Conservation (phyloP, 352 stramenopile species). For the Phytophthora melonis region DNA sequence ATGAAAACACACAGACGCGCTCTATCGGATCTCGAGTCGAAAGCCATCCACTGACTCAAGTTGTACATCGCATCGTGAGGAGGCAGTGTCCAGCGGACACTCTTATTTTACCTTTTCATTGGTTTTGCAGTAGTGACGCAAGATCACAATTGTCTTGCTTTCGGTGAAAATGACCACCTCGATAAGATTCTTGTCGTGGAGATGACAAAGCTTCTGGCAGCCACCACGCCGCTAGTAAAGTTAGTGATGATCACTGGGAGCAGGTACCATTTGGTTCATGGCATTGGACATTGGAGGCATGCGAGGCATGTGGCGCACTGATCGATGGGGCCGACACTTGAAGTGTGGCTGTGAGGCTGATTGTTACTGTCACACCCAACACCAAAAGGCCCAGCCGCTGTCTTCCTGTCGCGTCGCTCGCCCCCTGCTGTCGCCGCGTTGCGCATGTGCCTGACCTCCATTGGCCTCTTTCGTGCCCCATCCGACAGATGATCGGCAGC, state of each 20-base stretch:
- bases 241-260: too few species aligned
- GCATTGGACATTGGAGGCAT: too few species aligned
- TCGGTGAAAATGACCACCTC: not conserved
- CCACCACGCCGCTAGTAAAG: too few species aligned
- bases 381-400: constrained; percentile 6
- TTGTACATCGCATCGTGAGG: too few species aligned
- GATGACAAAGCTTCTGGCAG: too few species aligned
- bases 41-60: too few species aligned
- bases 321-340: not conserved
- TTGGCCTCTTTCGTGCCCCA: not conserved
- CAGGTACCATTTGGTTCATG: too few species aligned
- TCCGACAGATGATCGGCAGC: constrained; percentile 14
- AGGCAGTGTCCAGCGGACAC: not conserved
- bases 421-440: not conserved
- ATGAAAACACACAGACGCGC: not conserved
- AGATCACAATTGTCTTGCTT: not conserved
- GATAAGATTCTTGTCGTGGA: not conserved
- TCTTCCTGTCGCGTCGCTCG: constrained; percentile 13
- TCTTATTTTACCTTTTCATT: not conserved
- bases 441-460: constrained; percentile 13
- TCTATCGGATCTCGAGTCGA: too few species aligned
- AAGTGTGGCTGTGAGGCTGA: not conserved
- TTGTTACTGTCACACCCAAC: not conserved
- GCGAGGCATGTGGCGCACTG: too few species aligned
- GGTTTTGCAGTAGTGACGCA: too few species aligned